These are phyloP conservation scores for Triticum aestivum DNA, from an alignment of 176 grass and related monocot genomes.

Conservation along the genomic window IWGSC_CS_RefSeq_v2.1 NC_057799.1:328739080-328739579, in stretches of 20 bases:
- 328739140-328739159: constrained; percentile 10
- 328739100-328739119: not conserved
- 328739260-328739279: constrained; percentile 2
- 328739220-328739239: constrained; percentile 14
- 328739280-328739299: constrained; percentile 16
- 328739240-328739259: constrained; percentile 13
- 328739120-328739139: not conserved
- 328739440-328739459: not conserved
- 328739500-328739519: constrained; percentile 8
- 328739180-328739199: not conserved
- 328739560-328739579: not conserved
- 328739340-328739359: constrained; percentile 22
- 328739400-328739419: not conserved
- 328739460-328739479: not conserved
- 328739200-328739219: constrained; percentile 10
- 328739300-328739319: constrained; percentile 8
- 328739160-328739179: constrained; percentile 14
- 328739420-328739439: constrained; percentile 7
- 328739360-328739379: constrained; percentile 24
- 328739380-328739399: constrained; percentile 11
- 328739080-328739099: constrained; percentile 13
- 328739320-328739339: not conserved
- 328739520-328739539: not conserved
- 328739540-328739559: not conserved
- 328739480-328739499: not conserved